Conservation (phyloP, 495 filamentous ascomycete genomes). For the Massariosphaeria phaeospora region DNA sequence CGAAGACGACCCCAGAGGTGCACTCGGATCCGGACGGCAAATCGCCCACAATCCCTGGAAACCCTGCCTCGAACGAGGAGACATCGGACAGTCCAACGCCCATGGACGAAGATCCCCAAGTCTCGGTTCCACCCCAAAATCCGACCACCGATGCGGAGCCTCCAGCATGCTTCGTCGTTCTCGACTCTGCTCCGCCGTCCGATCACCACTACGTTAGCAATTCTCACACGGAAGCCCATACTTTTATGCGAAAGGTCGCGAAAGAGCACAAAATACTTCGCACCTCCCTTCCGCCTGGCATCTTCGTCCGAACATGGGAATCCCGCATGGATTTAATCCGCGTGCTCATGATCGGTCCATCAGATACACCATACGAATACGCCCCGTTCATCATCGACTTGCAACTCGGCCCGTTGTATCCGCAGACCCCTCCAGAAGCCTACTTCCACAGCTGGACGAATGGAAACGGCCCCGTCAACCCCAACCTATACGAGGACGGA, state of each 20-base stretch:
- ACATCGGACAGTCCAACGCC: not conserved
- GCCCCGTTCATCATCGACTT: conserved; percentile 60
- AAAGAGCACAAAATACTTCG: conserved; percentile 57
- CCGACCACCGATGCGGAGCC: not conserved
- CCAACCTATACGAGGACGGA: conserved; percentile 60
- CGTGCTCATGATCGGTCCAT: conserved; percentile 55
- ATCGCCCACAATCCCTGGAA: not conserved
- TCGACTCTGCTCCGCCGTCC: conserved; percentile 45
- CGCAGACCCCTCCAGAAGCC: conserved; percentile 45
- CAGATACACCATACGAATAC: conserved; percentile 57
- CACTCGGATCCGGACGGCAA: conserved; percentile 38
- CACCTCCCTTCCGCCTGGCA: conserved; percentile 51
- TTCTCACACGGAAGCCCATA: not conserved
- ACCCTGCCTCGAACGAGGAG: not conserved
- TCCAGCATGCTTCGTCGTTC: conserved; percentile 11
- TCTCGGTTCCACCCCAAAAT: not conserved
- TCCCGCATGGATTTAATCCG: conserved; percentile 54
- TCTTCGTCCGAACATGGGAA: conserved; percentile 58
- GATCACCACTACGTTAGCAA: conserved; percentile 47
- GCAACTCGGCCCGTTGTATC: conserved; percentile 47
- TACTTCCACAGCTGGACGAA: conserved; percentile 57
- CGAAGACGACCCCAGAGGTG: conserved; percentile 29
- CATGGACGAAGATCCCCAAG: not conserved
- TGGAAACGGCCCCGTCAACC: conserved; percentile 52
- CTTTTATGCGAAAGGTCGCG: conserved; percentile 45